Evolutionary conservation across 805 yeast genomes (phyloP).

Genomic region (Jamesozyma lodderae): DNA sequence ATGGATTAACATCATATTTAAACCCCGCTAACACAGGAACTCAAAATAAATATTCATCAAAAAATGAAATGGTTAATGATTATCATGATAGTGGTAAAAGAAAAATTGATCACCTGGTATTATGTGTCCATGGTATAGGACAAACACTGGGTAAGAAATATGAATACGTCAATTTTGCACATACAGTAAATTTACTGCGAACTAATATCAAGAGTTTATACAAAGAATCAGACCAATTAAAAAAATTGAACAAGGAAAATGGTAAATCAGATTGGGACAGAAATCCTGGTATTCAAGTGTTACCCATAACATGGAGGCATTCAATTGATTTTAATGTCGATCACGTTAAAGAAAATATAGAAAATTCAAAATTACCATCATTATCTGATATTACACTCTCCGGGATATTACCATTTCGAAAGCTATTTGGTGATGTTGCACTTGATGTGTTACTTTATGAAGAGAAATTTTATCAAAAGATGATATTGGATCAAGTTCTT

Average conservation of each 20-base stretch:
- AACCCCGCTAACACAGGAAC: constrained; percentile 29
- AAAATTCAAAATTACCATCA: constrained; percentile 43
- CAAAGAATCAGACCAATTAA: constrained; percentile 34
- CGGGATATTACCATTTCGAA: constrained; percentile 68
- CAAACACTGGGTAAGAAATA: constrained; percentile 72
- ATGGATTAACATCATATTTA: constrained; percentile 1
- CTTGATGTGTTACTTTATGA: constrained; percentile 74
- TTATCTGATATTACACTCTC: constrained; percentile 66
- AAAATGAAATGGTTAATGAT: constrained; percentile 35
- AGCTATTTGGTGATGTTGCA: constrained; percentile 76
- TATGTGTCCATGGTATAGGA: constrained; percentile 95
- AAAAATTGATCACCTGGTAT: constrained; percentile 47
- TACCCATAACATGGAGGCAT: constrained; percentile 91
- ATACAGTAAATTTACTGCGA: constrained; percentile 63
- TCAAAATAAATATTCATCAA: constrained; percentile 27
- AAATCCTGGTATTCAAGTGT: constrained; percentile 65
- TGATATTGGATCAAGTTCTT: constrained; percentile 55
- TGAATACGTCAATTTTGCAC: constrained; percentile 79
- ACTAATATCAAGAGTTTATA: constrained; percentile 46
- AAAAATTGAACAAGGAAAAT: constrained; percentile 35
- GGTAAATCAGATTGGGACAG: constrained; percentile 34
- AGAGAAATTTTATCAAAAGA: constrained; percentile 56
- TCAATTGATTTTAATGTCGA: constrained; percentile 48
- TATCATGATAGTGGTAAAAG: constrained; percentile 35
- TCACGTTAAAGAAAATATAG: constrained; percentile 34